Evolutionary conservation across 257 asterid species (phyloP).

Genomic region (Solanum acaule): DNA sequence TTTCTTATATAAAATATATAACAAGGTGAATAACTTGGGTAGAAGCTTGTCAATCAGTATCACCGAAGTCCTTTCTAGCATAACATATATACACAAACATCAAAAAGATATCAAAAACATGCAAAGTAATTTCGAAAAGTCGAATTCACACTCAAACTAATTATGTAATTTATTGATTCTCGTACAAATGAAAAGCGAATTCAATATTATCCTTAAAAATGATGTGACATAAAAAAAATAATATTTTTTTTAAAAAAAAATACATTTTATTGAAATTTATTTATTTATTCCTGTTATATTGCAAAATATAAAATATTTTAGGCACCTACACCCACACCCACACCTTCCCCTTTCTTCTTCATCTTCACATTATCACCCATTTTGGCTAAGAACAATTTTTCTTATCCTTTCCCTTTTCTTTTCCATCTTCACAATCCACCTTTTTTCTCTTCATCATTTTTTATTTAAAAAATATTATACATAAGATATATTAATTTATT

Average conservation of each 20-base stretch:
- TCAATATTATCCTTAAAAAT: not conserved
- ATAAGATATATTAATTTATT: not conserved
- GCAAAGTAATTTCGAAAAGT: too few relatives aligned
- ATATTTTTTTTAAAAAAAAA: rapidly evolving
- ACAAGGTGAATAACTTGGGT: too few relatives aligned
- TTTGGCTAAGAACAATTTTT: not conserved
- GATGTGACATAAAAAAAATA: not conserved
- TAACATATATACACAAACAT: not conserved
- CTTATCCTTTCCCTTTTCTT: not conserved
- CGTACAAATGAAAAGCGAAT: not conserved
- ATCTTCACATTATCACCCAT: not conserved
- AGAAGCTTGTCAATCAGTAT: too few relatives aligned
- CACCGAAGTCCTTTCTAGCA: not conserved
- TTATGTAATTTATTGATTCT: not conserved
- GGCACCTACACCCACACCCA: not conserved
- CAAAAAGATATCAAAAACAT: not conserved
- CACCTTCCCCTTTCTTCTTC: not conserved
- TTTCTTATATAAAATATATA: too few relatives aligned
- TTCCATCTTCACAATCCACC: not conserved
- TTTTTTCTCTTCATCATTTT: not conserved
- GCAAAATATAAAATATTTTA: not conserved
- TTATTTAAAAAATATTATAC: not conserved
- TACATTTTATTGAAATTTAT: not conserved
- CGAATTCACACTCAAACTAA: not conserved
- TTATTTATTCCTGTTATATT: too few relatives aligned